Evolutionary conservation across 2,329 filamentous ascomycete species (phyloP), one percentile per base, ranked within the genome.

Genomic region (Ophiostoma angusticollis): DNA sequence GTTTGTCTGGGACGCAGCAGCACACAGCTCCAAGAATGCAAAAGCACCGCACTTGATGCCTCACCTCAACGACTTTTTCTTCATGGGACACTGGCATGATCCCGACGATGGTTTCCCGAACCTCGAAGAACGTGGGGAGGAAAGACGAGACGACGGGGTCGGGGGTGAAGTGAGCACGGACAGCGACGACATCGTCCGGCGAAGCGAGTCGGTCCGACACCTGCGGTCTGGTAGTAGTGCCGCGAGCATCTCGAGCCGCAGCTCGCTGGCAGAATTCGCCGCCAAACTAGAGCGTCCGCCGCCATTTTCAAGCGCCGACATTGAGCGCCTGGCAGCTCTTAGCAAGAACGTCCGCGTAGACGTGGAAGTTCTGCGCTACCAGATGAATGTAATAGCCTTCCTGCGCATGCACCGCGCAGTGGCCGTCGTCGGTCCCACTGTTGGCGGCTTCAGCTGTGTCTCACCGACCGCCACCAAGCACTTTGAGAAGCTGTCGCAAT

Each of bases 331-430:
- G 2, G 67, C 73, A 3, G 61, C 65, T n/a, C 64, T 74, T 3
- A 70, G 72, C 39, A 61, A 68, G 3, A 54, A 67, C 3, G 74
- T 82, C 12, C 70, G 67, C 29, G 64, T 86, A 19, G 81, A 78
- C 42, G 71, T 87, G 16, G 86, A 95, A 48, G 73, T 95, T 3
- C 67, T 74, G 42, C 76, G 84, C 31, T 96, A 96, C 57, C 71
- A 89, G 42, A 80, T 89, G 65, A 89, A 96, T 58, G 74, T 96
- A 27, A 65, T 89, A 36, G 74, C 86, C 3, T 95, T 93, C 55
- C 68, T 96, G 48, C 79, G 91, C 21, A 72, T 93, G 56, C 87
- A 93, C 58, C 80, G 89, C 38, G 87, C 84, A 35, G 82, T 95
- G 19, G 73, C 72, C 14, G 74, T 43, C 5, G 21, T 43, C 11